Evolutionary conservation across 495 filamentous ascomycete genomes (phyloP).

Genomic region (Rusavskia elegans): DNA sequence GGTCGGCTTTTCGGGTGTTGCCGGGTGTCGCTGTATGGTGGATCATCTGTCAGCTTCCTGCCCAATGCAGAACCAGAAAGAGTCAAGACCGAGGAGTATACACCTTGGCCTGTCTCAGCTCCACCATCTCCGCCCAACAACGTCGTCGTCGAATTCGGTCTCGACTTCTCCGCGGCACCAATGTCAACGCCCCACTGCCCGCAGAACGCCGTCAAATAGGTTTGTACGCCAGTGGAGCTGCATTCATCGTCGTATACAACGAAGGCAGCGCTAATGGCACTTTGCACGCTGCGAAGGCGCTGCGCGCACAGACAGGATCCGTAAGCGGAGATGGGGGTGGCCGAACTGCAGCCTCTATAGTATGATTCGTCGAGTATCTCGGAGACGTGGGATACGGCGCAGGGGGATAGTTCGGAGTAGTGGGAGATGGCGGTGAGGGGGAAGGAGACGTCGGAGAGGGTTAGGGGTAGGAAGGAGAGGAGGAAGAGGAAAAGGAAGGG

Average conservation of each 20-base stretch:
- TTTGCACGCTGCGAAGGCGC: neutral
- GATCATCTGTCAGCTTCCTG: too few species aligned
- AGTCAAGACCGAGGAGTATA: too few species aligned
- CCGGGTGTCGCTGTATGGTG: too few species aligned
- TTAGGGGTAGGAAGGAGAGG: neutral
- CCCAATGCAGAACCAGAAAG: too few species aligned
- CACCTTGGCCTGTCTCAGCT: neutral
- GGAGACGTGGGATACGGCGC: neutral
- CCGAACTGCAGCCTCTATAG: neutral
- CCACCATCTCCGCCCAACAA: too few species aligned
- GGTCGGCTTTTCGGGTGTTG: too few species aligned
- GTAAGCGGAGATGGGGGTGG: neutral
- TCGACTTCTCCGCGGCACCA: neutral
- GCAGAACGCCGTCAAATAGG: neutral
- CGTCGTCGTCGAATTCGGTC: neutral
- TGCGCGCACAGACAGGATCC: neutral
- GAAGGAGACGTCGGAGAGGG: neutral
- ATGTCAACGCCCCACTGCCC: neutral
- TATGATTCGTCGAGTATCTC: too few species aligned
- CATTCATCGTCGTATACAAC: neutral
- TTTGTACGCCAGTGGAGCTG: neutral
- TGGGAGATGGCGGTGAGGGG: neutral
- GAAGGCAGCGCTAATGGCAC: neutral
- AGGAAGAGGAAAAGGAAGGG: neutral
- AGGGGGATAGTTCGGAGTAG: neutral